phyloP scores from a whole-genome alignment of 345 rosid genomes.

The Euphorbia peplus region DNA sequence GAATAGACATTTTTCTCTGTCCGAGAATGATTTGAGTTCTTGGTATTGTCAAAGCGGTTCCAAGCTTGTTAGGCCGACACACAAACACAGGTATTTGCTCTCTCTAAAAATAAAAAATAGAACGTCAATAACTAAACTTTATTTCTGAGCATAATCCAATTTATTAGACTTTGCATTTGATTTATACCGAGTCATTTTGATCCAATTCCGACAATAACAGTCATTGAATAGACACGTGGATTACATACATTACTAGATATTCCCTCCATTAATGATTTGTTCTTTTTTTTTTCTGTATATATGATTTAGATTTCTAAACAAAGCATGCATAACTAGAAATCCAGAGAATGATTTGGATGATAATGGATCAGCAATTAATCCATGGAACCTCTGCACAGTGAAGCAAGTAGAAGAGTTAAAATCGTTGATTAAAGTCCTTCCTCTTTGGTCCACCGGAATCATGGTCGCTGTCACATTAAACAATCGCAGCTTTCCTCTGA shows the following conservation, averaged over 20 bases:
- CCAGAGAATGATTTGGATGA: constrained; percentile 35
- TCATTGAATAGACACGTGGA: too few relatives aligned
- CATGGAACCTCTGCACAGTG: constrained; percentile 48
- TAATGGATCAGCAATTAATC: constrained; percentile 30
- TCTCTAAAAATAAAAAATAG: too few relatives aligned
- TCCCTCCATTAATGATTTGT: background rate
- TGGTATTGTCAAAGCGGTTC: constrained; percentile 32
- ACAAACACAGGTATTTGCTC: constrained; percentile 34
- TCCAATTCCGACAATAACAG: too few relatives aligned
- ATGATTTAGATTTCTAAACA: constrained; percentile 43
- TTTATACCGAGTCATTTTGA: too few relatives aligned
- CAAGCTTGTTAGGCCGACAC: constrained; percentile 32
- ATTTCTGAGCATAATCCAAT: too few relatives aligned
- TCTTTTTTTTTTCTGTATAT: background rate
- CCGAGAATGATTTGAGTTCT: constrained; percentile 19
- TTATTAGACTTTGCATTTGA: too few relatives aligned
- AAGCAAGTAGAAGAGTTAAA: constrained; percentile 58
- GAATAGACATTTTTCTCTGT: constrained; percentile 30
- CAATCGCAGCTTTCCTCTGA: constrained; percentile 43
- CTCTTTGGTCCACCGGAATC: constrained; percentile 53
- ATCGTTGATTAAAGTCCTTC: constrained; percentile 45
- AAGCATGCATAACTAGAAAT: constrained; percentile 44
- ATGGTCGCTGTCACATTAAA: constrained; percentile 36
- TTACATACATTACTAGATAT: too few relatives aligned
- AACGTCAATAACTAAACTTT: too few relatives aligned